Evolutionary conservation across 768 basidiomycete genomes (phyloP), one percentile per base, ranked within the genome.

Genomic region (Boletales sp.): DNA sequence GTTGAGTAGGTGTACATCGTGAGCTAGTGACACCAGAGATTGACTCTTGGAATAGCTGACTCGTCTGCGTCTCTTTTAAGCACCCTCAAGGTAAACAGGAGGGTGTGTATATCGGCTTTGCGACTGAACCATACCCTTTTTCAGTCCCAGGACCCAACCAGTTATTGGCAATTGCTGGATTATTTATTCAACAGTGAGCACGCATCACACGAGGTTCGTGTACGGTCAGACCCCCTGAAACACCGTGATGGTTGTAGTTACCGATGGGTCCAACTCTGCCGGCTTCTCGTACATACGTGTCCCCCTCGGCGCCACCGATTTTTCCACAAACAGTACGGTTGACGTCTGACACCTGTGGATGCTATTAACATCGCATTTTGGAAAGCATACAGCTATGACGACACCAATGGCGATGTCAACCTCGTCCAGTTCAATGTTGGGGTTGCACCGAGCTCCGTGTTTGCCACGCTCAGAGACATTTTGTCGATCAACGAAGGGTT

Each of bases 271-370:
- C 11, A 72, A 80, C 48, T 74, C 79, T 7, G 86, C 87, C 25
- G 87, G 86, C 2, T 67, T 90, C 45, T 82, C 80, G 38, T 86
- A 84, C 57, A 67, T 90, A 43, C 79, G 87, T 10, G 72, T 89
- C 35, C 79, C 87, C 0, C 73, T 90, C 13, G 87, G 87, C 13
- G 83, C 87, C 5, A 78, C 84, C 4, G 87, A 89, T 65, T 89
- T 89, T 59, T 87, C 87, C 11, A 69, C 77, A 4, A 71, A 57
- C 4, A 55, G 86, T 84, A 50, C 40, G 74, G n/a, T 30, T 31
- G 19, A n/a, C 9, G 12, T 8, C 45, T 35, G 45, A 19, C 44
- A 25, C 15, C 44, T 44, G 46, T 7, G 25, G 5, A 28, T 28
- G 25, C 5, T 28, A 35, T 39, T 56, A 30, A 61, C 18, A 45